Conservation (phyloP, 2,329 filamentous ascomycete genomes). For the Pseudodiploospora longispora region DNA sequence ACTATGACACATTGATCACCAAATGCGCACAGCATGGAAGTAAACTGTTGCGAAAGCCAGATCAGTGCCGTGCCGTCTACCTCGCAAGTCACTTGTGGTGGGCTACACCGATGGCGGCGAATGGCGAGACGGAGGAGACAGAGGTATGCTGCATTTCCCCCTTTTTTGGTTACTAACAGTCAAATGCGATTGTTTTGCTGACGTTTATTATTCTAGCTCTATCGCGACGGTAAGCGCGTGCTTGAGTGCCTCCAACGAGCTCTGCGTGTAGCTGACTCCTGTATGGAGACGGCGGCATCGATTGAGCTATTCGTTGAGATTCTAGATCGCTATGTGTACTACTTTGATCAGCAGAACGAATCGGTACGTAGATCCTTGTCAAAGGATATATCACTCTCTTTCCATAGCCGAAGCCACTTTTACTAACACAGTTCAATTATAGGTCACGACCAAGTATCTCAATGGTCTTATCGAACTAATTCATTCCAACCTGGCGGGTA, state of each 20-base stretch:
- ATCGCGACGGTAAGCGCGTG: conserved; percentile 94
- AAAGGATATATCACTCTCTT: background rate
- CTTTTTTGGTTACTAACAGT: background rate
- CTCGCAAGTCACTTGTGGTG: conserved; percentile 97
- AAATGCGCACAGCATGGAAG: conserved; percentile 95
- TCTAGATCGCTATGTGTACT: conserved; percentile 95
- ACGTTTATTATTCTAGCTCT: conserved; percentile 52
- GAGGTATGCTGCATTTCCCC: conserved; percentile 46
- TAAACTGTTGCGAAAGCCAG: conserved; percentile 93
- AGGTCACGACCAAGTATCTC: conserved; percentile 91
- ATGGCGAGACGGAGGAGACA: conserved; percentile 73
- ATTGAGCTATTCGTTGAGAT: conserved; percentile 99
- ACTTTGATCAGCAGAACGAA: conserved; percentile 98
- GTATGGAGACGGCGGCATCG: conserved; percentile 96
- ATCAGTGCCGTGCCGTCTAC: conserved; percentile 95
- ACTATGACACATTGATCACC: conserved; percentile 97
- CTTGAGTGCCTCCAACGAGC: conserved; percentile 93
- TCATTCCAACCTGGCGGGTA: conserved; percentile 86
- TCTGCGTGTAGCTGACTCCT: conserved; percentile 91
- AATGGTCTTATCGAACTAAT: conserved; percentile 98
- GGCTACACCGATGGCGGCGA: conserved; percentile 74
- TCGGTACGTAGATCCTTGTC: conserved; percentile 48
- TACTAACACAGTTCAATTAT: conserved; percentile 10
- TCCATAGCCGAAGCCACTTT: background rate
- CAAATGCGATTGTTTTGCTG: conserved; percentile 7